Percentiles rank a stretch among this genome's conserved stretches.
These are phyloP conservation scores for Roridomyces roridus DNA, from an alignment of 768 basidiomycete genomes.

Conservation along the genomic window DNA sequence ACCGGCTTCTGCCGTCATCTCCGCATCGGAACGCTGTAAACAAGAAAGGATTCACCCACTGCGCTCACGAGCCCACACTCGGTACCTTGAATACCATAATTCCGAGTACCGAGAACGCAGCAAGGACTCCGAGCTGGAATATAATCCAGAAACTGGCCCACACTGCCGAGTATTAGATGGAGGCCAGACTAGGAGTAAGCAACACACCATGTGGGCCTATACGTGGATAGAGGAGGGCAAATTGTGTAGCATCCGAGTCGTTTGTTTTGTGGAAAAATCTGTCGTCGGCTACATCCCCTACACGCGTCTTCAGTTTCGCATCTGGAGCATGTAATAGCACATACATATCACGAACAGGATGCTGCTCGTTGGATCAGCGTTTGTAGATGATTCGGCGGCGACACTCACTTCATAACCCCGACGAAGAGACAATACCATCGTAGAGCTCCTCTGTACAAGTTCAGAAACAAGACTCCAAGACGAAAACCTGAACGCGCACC, in stretches of 20 bases:
- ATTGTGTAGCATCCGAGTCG: slow-evolving; percentile 93
- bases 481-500: slow-evolving; percentile 51
- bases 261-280: slow-evolving; percentile 94
- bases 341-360: slow-evolving; percentile 87
- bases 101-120: slow-evolving; percentile 81
- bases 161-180: slow-evolving; percentile 53
- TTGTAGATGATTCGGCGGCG: slow-evolving; percentile 2
- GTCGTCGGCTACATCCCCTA: slow-evolving; percentile 95
- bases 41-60: slow-evolving; percentile 10
- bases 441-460: slow-evolving; percentile 64
- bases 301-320: neutral
- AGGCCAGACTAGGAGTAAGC: neutral
- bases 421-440: slow-evolving; percentile 86
- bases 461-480: neutral
- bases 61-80: slow-evolving; percentile 12
- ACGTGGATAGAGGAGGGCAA: slow-evolving; percentile 72
- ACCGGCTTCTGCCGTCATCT: slow-evolving; percentile 82
- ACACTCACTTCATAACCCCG: slow-evolving; percentile 82
- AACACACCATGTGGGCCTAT: slow-evolving; percentile 74
- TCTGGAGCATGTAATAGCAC: slow-evolving; percentile 29
- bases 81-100: slow-evolving; percentile 82
- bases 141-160: slow-evolving; percentile 90
- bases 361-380: slow-evolving; percentile 41
- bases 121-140: slow-evolving; percentile 76
- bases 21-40: slow-evolving; percentile 52